Conservation (phyloP, 2,329 filamentous ascomycete species). For the Orbilia ellipsospora region DNA sequence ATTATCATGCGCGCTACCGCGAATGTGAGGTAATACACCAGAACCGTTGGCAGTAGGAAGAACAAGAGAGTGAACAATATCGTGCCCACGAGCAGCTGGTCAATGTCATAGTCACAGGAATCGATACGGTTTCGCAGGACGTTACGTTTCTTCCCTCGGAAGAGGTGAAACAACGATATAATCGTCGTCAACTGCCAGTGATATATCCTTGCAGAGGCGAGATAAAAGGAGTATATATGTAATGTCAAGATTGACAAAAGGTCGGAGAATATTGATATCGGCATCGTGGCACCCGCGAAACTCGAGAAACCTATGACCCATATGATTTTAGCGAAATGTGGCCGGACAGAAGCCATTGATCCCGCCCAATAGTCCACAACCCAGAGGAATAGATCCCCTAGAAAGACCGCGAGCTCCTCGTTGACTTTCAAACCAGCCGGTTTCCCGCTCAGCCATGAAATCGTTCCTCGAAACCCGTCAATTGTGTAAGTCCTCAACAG, state of each 20-base stretch:
- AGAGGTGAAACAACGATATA: constrained; percentile 96
- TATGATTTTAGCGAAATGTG: constrained; percentile 84
- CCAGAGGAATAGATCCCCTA: constrained; percentile 96
- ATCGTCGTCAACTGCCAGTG: constrained; percentile 99
- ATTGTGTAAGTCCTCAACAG: constrained; percentile 86
- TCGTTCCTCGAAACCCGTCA: constrained; percentile 85
- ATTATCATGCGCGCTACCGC: constrained; percentile 94
- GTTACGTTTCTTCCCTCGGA: constrained; percentile 97
- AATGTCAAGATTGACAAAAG: constrained; percentile 89
- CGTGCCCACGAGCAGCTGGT: constrained; percentile 94
- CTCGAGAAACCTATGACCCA: constrained; percentile 94
- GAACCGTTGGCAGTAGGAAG: constrained; percentile 91
- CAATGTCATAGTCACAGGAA: constrained; percentile 97
- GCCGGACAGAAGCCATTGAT: constrained; percentile 69
- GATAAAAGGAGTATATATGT: constrained; percentile 98
- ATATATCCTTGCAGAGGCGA: constrained; percentile 95
- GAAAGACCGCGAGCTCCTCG: constrained; percentile 88
- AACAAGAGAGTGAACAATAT: constrained; percentile 96
- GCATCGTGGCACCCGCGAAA: constrained; percentile 96
- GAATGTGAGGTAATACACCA: constrained; percentile 97
- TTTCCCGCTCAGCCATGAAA: constrained; percentile 95
- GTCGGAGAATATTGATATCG: constrained; percentile 94
- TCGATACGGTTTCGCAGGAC: constrained; percentile 97
- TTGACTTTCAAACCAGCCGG: constrained; percentile 96
- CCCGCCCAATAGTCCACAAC: constrained; percentile 95